phyloP scores from a whole-genome alignment of 2,329 filamentous ascomycete species.

The Paecilomyces variotii region DNA sequence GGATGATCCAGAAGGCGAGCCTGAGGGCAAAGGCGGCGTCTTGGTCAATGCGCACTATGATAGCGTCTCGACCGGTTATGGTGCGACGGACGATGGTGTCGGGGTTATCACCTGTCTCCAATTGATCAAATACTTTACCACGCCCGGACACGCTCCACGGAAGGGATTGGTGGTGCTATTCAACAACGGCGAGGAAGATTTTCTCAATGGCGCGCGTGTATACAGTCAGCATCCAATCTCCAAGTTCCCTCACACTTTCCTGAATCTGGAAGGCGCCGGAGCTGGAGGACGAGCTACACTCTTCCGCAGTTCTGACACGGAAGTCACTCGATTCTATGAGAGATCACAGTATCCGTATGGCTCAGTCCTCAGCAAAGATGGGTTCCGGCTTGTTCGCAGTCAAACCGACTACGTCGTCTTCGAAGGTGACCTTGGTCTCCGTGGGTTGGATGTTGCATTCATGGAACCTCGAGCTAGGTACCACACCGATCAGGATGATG shows the following conservation, averaged over 20 bases:
- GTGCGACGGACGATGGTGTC: conserved; percentile 89
- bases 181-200: conserved; percentile 96
- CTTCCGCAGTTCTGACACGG: conserved; percentile 79
- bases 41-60: conserved; percentile 95
- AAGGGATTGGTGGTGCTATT: conserved; percentile 76
- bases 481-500: conserved; percentile 84
- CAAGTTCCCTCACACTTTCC: conserved; percentile 73
- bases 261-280: conserved; percentile 92
- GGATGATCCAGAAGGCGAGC: conserved; percentile 44
- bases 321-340: conserved; percentile 73
- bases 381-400: conserved; percentile 75
- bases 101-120: conserved; percentile 82
- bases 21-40: conserved; percentile 62
- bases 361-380: conserved; percentile 71
- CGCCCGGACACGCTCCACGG: conserved; percentile 60
- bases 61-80: conserved; percentile 83
- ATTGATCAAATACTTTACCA: conserved; percentile 77
- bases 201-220: conserved; percentile 74
- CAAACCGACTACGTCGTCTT: conserved; percentile 88
- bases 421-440: conserved; percentile 65
- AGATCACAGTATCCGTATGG: conserved; percentile 70
- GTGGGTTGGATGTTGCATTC: conserved; percentile 88
- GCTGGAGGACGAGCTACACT: conserved; percentile 81
- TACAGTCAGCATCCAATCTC: conserved; percentile 78
- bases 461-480: conserved; percentile 79